Evolutionary conservation across 495 filamentous ascomycete genomes (phyloP).

Genomic region (Penicillium waksmanii): DNA sequence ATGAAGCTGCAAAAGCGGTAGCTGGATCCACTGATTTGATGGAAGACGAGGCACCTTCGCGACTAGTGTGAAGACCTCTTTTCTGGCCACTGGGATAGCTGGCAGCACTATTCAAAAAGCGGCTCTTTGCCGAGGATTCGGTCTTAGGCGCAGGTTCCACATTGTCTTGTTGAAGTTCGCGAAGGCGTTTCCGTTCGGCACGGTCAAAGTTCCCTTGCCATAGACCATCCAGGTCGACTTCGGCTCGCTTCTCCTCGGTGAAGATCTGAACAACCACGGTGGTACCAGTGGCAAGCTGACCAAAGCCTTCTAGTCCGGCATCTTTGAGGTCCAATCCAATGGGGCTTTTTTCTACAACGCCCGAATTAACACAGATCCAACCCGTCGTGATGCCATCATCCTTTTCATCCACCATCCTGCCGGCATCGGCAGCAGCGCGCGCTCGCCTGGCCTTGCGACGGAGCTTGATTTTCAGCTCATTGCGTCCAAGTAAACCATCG

Average conservation of each 20-base stretch:
- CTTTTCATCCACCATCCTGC: constrained; percentile 49
- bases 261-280: constrained; percentile 89
- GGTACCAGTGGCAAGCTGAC: constrained; percentile 55
- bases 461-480: constrained; percentile 87
- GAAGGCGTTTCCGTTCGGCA: constrained; percentile 37
- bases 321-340: constrained; percentile 41
- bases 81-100: constrained; percentile 21
- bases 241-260: constrained; percentile 80
- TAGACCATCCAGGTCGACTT: constrained; percentile 80
- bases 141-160: constrained; percentile 5
- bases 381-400: constrained; percentile 87
- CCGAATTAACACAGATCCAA: constrained; percentile 94
- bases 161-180: constrained; percentile 18
- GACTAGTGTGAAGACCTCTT: constrained; percentile 27
- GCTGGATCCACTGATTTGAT: not conserved
- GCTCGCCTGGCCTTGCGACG: constrained; percentile 77
- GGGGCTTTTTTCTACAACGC: constrained; percentile 61
- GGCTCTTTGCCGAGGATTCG: constrained; percentile 24
- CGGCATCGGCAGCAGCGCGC: constrained; percentile 68
- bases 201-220: constrained; percentile 65
- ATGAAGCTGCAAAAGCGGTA: constrained; percentile 3
- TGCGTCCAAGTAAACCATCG: constrained; percentile 86
- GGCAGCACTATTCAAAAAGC: constrained; percentile 22
- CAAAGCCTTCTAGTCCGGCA: constrained; percentile 71
- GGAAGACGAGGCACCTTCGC: constrained; percentile 16